Percentiles rank a stretch among this genome's conserved stretches.
Conservation (phyloP, 2,329 filamentous ascomycete genomes). For the Ophioceras dolichostomum region DNA sequence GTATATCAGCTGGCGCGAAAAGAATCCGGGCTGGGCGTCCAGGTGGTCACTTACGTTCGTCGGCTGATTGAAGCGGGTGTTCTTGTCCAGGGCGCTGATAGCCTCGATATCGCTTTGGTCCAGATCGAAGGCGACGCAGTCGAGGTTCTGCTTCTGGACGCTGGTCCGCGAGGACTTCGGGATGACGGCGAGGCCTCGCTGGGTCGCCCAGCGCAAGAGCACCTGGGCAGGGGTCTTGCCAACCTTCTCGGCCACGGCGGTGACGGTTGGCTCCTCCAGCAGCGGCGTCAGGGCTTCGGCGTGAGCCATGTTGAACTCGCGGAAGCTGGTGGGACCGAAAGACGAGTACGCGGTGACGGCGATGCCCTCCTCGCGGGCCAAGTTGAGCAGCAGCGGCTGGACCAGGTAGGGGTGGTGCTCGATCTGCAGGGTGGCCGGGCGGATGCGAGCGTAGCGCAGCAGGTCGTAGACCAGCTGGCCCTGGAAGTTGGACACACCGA, state of each 20-base stretch:
- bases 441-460: conserved; percentile 63
- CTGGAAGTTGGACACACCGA: conserved; percentile 79
- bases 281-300: conserved; percentile 54
- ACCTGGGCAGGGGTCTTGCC: conserved; percentile 68
- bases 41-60: conserved; percentile 10
- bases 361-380: conserved; percentile 59
- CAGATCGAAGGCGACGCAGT: conserved; percentile 42
- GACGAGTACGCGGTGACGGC: conserved; percentile 73
- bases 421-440: conserved; percentile 69
- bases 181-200: conserved; percentile 69
- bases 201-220: conserved; percentile 76
- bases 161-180: conserved; percentile 48
- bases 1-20: conserved; percentile 5
- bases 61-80: conserved; percentile 50
- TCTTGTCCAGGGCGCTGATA: conserved; percentile 40
- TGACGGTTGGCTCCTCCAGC: conserved; percentile 56
- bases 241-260: conserved; percentile 54
- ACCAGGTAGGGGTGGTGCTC: conserved; percentile 86
- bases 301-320: conserved; percentile 62
- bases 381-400: conserved; percentile 57
- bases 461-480: conserved; percentile 66
- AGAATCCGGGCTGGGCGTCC: neutral
- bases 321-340: conserved; percentile 68
- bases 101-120: conserved; percentile 39
- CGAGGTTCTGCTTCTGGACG: conserved; percentile 41